These are phyloP conservation scores for Cydonia oblonga DNA, from an alignment of 331 rosid genomes.

Conservation along the genomic window DNA sequence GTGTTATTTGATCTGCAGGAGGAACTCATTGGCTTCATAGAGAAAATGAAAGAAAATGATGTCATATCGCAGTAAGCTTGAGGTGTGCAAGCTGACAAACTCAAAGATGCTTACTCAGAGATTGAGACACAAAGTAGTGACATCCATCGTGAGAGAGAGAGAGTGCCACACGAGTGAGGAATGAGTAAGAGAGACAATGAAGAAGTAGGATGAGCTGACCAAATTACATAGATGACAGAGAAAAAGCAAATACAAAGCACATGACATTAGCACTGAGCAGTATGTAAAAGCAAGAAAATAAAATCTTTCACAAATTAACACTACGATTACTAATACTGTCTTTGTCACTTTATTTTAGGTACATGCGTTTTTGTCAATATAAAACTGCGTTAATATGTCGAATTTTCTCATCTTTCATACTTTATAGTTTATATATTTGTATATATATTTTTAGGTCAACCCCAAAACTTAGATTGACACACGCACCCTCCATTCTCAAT, in stretches of 20 bases:
- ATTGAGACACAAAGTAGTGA: conserved; percentile 31
- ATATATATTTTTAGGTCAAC: conserved; percentile 29
- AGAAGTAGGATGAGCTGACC: not conserved
- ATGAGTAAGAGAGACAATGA: not conserved
- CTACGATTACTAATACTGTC: not conserved
- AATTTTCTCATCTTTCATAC: not conserved
- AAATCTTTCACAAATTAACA: not conserved
- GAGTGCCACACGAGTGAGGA: not conserved
- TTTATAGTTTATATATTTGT: not conserved
- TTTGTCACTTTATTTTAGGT: not conserved
- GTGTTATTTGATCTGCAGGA: not conserved
- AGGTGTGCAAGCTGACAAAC: conserved; percentile 47
- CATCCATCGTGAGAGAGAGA: not conserved
- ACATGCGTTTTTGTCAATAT: conserved; percentile 26
- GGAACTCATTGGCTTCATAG: conserved; percentile 11
- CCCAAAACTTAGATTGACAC: conserved; percentile 24
- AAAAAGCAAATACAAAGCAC: not conserved
- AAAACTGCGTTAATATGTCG: not conserved
- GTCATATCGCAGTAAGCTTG: conserved; percentile 46
- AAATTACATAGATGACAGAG: not conserved
- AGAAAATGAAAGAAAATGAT: conserved; percentile 15
- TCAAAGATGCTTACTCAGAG: conserved; percentile 10
- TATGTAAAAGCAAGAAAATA: not conserved
- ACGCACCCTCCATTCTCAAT: conserved; percentile 16
- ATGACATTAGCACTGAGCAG: not conserved